A percentile compares a stretch with the other conserved stretches of the same genome.
These are phyloP conservation scores for Houttuynia cordata DNA, from an alignment of 164 flowering plant species.

Conservation along the genomic window DNA sequence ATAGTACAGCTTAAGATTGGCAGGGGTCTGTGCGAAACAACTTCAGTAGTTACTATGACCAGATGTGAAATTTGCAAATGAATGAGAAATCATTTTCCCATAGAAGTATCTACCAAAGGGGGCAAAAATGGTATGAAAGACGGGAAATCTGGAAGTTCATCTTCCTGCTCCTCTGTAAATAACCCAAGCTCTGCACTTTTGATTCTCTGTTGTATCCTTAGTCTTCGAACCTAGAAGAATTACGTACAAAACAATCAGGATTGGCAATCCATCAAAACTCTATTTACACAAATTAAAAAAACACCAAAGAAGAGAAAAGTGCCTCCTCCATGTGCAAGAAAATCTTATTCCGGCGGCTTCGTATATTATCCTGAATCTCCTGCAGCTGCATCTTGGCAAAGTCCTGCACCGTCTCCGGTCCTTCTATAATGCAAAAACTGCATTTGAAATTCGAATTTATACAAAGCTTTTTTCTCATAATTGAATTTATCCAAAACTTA, in stretches of 20 bases:
- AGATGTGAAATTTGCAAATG: neutral
- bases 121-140: conserved; percentile 97
- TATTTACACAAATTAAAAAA: neutral
- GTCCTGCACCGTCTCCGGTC: conserved; percentile 88
- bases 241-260: neutral
- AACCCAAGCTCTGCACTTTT: conserved; percentile 70
- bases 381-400: conserved; percentile 74
- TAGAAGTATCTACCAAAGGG: conserved; percentile 50
- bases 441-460: conserved; percentile 4
- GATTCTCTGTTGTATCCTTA: conserved; percentile 87
- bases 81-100: neutral
- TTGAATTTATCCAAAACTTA: neutral
- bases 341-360: conserved; percentile 83
- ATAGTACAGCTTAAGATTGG: conserved; percentile 73
- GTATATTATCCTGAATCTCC: conserved; percentile 82
- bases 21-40: conserved; percentile 37
- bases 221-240: conserved; percentile 61
- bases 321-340: conserved; percentile 97
- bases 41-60: neutral
- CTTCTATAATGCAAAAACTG: conserved; percentile 96
- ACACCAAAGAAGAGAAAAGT: neutral
- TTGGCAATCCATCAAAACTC: neutral
- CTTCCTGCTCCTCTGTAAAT: conserved; percentile 45
- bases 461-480: neutral
- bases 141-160: conserved; percentile 82